Evolutionary conservation across 306 rosid species (phyloP), one percentile per base, ranked within the genome.

Genomic region (Casuarina glauca): DNA sequence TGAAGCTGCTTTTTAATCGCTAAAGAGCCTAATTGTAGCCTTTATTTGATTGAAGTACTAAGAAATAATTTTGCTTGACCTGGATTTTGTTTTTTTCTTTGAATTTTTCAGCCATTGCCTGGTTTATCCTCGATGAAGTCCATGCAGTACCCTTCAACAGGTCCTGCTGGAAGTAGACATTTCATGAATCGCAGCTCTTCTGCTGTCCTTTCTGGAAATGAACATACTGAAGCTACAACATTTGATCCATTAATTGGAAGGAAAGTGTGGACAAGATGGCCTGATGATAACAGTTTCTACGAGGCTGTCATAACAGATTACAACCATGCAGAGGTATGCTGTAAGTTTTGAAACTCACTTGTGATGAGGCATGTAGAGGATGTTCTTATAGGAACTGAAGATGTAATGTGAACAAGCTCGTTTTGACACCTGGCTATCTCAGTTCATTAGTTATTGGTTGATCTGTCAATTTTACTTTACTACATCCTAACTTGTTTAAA

Each of bases 211-310:
- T 87, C 76, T 6, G 48, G 90, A 66, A 76, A 74, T 76, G 91
- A 88, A 61, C 75, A 86, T 45, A 78, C 85, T 61, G 97, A 87
- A 39, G 86, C 85, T 51, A 78, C 84, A 66, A 15, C 74, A 12
- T 80, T 77, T 68, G 94, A 96, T 74, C 85, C 90, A 6, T 87
- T 90, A 69, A 79, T 96, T 71, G 99, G 97, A 78, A 91, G 87
- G 89, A 96, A 87, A 82, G 96, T 96, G 80, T 88, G 96, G 97
- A 93, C 96, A 46, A 87, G 97, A 72, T 96, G 99, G 99, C 99
- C 97, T 53, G 94, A 82, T 81, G 97, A 96, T 85, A 96, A 96
- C 80, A 88, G 80, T 88, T 96, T 96, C 79, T 96, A 96, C 69
- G 97, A 96, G 88, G 98, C 99, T 81, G 82, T 90, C 55, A 83